A percentile compares a stretch with the other conserved stretches of the same genome.
Conservation (phyloP, 1,139 yeast genomes). For the Hyphopichia pseudoburtonii region DNA sequence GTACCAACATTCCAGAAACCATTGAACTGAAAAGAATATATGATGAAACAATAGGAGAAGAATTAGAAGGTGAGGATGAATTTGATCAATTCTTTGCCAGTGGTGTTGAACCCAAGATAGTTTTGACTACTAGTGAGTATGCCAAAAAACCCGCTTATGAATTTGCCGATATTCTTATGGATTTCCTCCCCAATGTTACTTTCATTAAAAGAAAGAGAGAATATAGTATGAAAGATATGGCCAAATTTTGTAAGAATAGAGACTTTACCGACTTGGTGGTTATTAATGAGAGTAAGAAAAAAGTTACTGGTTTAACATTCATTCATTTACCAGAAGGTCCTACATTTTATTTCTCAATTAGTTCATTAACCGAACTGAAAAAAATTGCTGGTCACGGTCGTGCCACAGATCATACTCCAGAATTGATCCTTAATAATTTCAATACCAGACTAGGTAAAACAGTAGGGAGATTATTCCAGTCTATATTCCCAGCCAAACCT, state of each 20-base stretch:
- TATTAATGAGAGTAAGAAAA: slow-evolving; percentile 90
- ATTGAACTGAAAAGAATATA: slow-evolving; percentile 84
- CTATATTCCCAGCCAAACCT: slow-evolving; percentile 88
- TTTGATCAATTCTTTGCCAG: slow-evolving; percentile 63
- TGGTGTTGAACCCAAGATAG: slow-evolving; percentile 71
- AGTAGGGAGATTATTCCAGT: slow-evolving; percentile 87
- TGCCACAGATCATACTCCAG: slow-evolving; percentile 89
- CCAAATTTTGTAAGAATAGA: slow-evolving; percentile 74
- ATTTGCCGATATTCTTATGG: slow-evolving; percentile 84
- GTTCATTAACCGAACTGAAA: slow-evolving; percentile 77
- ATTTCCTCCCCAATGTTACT: slow-evolving; percentile 79
- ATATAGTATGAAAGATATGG: slow-evolving; percentile 82
- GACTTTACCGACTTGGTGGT: slow-evolving; percentile 86
- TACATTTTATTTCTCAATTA: slow-evolving; percentile 82
- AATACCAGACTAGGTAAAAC: slow-evolving; percentile 90
- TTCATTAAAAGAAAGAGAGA: slow-evolving; percentile 87
- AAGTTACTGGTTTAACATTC: slow-evolving; percentile 87
- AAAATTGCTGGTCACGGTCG: slow-evolving; percentile 84
- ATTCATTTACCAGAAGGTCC: slow-evolving; percentile 95
- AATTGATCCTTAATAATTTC: slow-evolving; percentile 86
- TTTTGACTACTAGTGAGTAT: slow-evolving; percentile 82
- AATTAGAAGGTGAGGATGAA: slow-evolving; percentile 82
- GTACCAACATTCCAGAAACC: slow-evolving; percentile 80
- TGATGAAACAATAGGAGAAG: slow-evolving; percentile 81
- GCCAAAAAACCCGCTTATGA: slow-evolving; percentile 88